Evolutionary conservation across 371 early-diverging fungal genomes (phyloP).

Genomic region (Basidiobolus heterosporus): DNA sequence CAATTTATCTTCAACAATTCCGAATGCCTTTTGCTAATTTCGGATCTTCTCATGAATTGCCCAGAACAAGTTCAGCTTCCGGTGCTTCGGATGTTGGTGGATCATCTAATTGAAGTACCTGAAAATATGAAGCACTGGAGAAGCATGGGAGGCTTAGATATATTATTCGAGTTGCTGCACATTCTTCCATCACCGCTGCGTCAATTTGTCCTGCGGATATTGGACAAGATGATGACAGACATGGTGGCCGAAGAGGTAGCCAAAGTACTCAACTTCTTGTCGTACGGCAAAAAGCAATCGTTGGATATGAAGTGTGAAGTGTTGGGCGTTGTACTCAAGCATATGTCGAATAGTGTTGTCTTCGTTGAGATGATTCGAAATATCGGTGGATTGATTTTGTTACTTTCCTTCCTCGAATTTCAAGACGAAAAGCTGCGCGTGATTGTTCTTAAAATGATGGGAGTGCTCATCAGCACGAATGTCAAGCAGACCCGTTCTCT

Average conservation of each 20-base stretch:
- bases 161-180: constrained; percentile 14
- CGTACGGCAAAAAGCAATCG: constrained; percentile 12
- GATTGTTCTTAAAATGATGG: constrained; percentile 18
- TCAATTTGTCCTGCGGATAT: constrained; percentile 17
- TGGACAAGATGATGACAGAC: constrained; percentile 21
- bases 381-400: constrained; percentile 14
- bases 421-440: constrained; percentile 18
- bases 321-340: constrained; percentile 16
- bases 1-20: constrained; percentile 16
- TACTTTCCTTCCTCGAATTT: constrained; percentile 16
- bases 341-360: constrained; percentile 13
- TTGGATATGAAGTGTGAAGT: constrained; percentile 18
- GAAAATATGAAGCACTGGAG: constrained; percentile 20
- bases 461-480: constrained; percentile 19
- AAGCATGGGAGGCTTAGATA: constrained; percentile 12
- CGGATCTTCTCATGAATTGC: constrained; percentile 11
- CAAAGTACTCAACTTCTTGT: constrained; percentile 13
- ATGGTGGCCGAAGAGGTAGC: constrained; percentile 16
- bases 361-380: constrained; percentile 15
- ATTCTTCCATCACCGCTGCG: constrained; percentile 13
- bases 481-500: constrained; percentile 16
- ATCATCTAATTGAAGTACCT: constrained; percentile 17
- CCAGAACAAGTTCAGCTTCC: constrained; percentile 16
- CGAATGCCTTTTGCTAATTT: constrained; percentile 14
- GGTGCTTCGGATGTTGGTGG: constrained; percentile 16